These are phyloP conservation scores for Hymenoscyphus albidus DNA, from an alignment of 2,329 filamentous ascomycete genomes.

Conservation along the genomic window DNA sequence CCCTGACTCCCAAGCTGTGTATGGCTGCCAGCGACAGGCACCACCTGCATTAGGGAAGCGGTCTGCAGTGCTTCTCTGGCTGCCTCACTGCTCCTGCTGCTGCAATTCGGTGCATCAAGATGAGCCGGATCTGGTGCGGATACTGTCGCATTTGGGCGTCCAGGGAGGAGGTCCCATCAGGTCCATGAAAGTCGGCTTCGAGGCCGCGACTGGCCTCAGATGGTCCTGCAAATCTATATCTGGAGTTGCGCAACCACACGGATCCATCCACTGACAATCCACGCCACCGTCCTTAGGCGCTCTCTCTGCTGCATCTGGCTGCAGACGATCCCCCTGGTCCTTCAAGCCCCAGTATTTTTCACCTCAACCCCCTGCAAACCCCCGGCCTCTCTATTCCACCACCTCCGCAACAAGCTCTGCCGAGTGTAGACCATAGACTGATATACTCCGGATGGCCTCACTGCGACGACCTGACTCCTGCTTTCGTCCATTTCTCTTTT, in stretches of 20 bases:
- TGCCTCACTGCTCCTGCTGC: constrained; percentile 22
- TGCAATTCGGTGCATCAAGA: constrained; percentile 31
- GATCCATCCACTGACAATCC: constrained; percentile 41
- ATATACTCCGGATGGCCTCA: constrained; percentile 20
- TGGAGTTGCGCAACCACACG: constrained; percentile 18
- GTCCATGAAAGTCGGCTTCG: not conserved
- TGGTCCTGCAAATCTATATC: constrained; percentile 39
- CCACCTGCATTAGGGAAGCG: constrained; percentile 24
- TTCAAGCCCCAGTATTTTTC: constrained; percentile 26
- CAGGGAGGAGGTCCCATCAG: not conserved
- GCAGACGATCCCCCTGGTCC: constrained; percentile 23
- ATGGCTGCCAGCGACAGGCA: not conserved
- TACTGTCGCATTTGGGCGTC: constrained; percentile 9
- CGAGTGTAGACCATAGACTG: not conserved
- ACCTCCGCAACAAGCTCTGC: not conserved
- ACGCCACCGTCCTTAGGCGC: constrained; percentile 43
- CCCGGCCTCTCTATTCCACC: not conserved
- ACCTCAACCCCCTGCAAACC: not conserved
- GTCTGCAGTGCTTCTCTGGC: constrained; percentile 36
- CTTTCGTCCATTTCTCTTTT: not conserved
- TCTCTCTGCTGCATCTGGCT: constrained; percentile 22
- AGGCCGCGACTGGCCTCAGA: constrained; percentile 26
- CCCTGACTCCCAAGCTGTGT: not conserved
- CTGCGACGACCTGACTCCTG: constrained; percentile 23
- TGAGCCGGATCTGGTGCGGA: constrained; percentile 45